These are phyloP conservation scores for Picea engelmannii DNA, from an alignment of 83 land plant species.

Conservation along the genomic window DNA sequence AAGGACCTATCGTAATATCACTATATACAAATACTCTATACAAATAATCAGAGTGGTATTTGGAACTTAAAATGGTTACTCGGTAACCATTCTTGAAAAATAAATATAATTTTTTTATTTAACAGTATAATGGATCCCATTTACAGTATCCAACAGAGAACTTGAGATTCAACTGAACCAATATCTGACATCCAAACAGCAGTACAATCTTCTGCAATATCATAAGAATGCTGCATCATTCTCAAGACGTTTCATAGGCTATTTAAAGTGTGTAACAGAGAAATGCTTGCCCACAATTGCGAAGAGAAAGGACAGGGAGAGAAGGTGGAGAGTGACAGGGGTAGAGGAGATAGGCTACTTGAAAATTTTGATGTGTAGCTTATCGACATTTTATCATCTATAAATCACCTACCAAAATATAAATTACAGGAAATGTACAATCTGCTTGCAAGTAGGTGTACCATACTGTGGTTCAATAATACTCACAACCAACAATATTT, in stretches of 20 bases:
- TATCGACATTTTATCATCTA: conserved; percentile 8
- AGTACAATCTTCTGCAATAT: background rate
- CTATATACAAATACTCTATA: background rate
- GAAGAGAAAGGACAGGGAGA: no score
- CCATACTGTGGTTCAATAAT: background rate
- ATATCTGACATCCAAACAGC: background rate
- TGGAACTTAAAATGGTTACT: background rate
- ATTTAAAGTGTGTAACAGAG: background rate
- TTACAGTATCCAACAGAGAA: no score
- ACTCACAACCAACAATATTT: background rate
- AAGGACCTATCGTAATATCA: no score
- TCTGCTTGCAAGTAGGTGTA: background rate
- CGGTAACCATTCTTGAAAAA: background rate
- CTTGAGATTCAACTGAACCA: background rate
- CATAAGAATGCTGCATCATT: background rate
- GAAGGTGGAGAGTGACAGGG: background rate
- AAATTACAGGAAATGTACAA: conserved; percentile 10
- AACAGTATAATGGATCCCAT: no score
- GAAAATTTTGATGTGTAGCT: background rate
- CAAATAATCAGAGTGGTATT: background rate
- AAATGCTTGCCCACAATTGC: background rate
- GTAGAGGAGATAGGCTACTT: background rate
- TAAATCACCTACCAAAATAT: background rate
- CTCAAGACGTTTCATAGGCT: no score
- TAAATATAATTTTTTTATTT: background rate